Base-by-base conservation (phyloP, 371 early-diverging fungal genomes). In the Capniomyces stellatus region DNA sequence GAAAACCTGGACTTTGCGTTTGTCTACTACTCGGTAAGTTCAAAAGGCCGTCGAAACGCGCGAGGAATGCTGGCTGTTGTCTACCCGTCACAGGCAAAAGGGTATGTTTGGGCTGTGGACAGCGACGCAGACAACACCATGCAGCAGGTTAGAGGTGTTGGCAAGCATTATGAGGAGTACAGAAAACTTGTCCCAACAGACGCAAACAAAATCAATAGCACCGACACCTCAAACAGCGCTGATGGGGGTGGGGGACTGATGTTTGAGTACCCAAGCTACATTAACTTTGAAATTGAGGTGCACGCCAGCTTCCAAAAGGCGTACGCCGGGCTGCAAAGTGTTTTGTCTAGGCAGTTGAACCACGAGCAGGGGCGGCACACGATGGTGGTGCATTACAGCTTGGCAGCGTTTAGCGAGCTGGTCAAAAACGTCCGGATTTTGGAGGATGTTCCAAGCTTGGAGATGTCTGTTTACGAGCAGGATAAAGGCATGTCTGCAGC, bases 401-500 rank as follows among this genome's bases (percentile, higher is more conserved):
- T 30, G 35, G 29, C 28, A 13, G 6, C 8, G 19, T 51, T 51
- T 35, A 18, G 12, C 19, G 31, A 25, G 4, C 29, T 51, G 12
- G 4, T 35, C 4, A 51, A 51, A 51, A 31, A 31, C 15, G 51
- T 51, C 6, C 29, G 51, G 13, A 51, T 51, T 15, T 51, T 51
- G 12, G 51, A 51, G 13, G 31, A 51, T 35, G 29, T 51, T 30
- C 51, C 51, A 13, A 51, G n/a, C 21, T 35, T 51, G 23, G 8
- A 29, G 21, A 8, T 51, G 8, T 25, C 29, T 3, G 28, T 51
- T 6, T 15, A 27, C 10, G 31, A 30, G 18, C 28, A 51, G 22
- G 51, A 51, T 31, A 27, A 51, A 51, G 35, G 12, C 6, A 6
- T 22, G 19, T 12, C 8, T 19, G 22, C 8, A 25, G 23, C 12